A percentile compares a stretch with the other conserved stretches of the same genome.
Evolutionary conservation across 495 filamentous ascomycete species (phyloP).

Genomic region (Achaetomiella virescens): DNA sequence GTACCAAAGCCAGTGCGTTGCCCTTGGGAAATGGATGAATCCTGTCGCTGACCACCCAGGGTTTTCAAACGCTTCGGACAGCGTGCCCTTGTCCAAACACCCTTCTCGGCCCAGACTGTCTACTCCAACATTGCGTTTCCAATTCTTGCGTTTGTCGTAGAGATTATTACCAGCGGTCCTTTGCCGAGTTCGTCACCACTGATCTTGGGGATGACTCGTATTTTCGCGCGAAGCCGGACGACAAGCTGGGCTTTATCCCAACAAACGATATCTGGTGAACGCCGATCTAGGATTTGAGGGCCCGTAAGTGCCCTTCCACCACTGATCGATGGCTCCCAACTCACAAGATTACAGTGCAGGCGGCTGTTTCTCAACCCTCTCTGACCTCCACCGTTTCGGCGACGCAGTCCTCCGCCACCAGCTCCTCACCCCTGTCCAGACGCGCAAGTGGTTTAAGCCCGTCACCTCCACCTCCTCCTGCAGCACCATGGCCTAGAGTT

Average conservation of each 20-base stretch:
- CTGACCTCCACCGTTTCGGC: slow-evolving; percentile 46
- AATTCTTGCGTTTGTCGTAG: slow-evolving; percentile 35
- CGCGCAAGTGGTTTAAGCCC: slow-evolving; percentile 54
- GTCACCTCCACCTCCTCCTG: slow-evolving; percentile 41
- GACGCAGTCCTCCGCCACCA: slow-evolving; percentile 43
- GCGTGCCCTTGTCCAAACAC: slow-evolving; percentile 31
- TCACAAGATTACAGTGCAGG: slow-evolving; percentile 28
- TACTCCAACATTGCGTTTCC: slow-evolving; percentile 39
- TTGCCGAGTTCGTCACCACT: slow-evolving; percentile 24
- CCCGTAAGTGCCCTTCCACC: slow-evolving; percentile 31
- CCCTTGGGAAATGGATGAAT: background rate
- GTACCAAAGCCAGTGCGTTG: slow-evolving; percentile 18
- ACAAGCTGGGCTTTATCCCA: slow-evolving; percentile 36
- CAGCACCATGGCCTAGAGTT: too few species aligned
- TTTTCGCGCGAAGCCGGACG: slow-evolving; percentile 34
- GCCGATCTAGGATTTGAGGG: slow-evolving; percentile 38
- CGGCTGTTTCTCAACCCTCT: slow-evolving; percentile 48
- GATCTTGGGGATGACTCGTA: slow-evolving; percentile 35
- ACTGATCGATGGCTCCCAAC: slow-evolving; percentile 5
- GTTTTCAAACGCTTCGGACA: slow-evolving; percentile 31
- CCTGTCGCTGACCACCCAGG: background rate
- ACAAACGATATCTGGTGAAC: slow-evolving; percentile 34
- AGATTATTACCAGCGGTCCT: slow-evolving; percentile 30
- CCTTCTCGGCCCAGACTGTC: slow-evolving; percentile 30
- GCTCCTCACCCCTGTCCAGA: slow-evolving; percentile 38